A percentile compares a stretch with the other conserved stretches of the same genome.
Conservation (phyloP, 495 filamentous ascomycete genomes). For the Achaetomiella virescens region DNA sequence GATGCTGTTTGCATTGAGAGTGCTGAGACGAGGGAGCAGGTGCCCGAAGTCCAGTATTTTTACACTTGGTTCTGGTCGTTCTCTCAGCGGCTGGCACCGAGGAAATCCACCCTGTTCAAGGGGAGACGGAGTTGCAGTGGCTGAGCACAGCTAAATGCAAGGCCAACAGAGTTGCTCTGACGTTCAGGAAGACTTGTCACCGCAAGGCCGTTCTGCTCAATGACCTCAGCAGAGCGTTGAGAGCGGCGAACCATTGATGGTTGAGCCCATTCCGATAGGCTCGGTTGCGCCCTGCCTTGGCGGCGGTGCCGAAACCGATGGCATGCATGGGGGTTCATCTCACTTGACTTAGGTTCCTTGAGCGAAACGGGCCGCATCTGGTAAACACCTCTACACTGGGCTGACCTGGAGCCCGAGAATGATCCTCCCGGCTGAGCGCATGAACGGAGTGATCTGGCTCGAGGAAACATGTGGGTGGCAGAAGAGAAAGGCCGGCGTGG, state of each 20-base stretch:
- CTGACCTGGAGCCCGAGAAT: too few species aligned
- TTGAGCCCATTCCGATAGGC: slow-evolving; percentile 14
- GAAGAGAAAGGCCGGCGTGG: too few species aligned
- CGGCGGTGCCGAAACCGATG: slow-evolving; percentile 16
- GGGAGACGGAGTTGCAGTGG: too few species aligned
- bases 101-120: too few species aligned
- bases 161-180: not conserved
- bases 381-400: too few species aligned
- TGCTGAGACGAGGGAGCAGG: not conserved
- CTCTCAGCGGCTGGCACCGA: too few species aligned
- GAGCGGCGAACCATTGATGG: slow-evolving; percentile 11
- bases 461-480: too few species aligned
- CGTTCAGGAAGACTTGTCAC: too few species aligned
- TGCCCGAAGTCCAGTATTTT: not conserved
- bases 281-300: slow-evolving; percentile 9
- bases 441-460: too few species aligned
- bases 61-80: not conserved
- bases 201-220: too few species aligned
- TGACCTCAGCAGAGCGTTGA: slow-evolving; percentile 1
- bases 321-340: slow-evolving; percentile 36
- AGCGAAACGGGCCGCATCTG: slow-evolving; percentile 12
- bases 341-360: slow-evolving; percentile 34
- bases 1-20: too few species aligned
- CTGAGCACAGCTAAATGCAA: not conserved
- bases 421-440: too few species aligned